Conservation (phyloP, 116 monocot species). For the Phalaenopsis hybrid region DNA sequence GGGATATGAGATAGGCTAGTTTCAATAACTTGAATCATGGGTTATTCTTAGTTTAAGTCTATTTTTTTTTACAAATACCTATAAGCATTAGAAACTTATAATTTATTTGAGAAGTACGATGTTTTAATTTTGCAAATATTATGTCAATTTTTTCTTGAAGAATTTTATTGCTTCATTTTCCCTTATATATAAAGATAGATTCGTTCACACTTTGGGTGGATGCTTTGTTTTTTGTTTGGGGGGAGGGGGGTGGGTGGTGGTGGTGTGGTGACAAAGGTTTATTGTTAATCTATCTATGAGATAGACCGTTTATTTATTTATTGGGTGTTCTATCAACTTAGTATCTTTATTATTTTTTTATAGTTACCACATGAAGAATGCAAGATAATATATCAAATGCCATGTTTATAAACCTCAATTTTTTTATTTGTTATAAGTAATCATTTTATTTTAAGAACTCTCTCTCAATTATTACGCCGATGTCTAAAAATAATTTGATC, state of each 20-base stretch:
- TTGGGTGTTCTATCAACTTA: neutral
- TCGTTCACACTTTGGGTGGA: no score
- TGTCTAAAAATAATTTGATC: neutral
- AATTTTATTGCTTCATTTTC: neutral
- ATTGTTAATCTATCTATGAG: neutral
- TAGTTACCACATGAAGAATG: neutral
- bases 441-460: neutral
- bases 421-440: no score
- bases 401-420: neutral
- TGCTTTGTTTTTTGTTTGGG: neutral
- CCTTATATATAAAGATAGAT: no score
- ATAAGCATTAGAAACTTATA: no score
- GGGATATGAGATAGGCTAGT: neutral
- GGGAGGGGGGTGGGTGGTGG: no score
- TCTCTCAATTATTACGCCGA: neutral
- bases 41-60: neutral
- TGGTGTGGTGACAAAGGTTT: neutral
- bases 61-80: neutral
- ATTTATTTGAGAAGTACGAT: no score
- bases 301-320: neutral
- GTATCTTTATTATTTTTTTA: neutral
- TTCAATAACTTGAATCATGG: neutral
- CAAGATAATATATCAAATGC: neutral
- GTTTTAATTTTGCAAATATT: neutral
- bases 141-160: neutral